Conservation (phyloP, 2,329 filamentous ascomycete species). For the Diplodia scrobiculata region DNA sequence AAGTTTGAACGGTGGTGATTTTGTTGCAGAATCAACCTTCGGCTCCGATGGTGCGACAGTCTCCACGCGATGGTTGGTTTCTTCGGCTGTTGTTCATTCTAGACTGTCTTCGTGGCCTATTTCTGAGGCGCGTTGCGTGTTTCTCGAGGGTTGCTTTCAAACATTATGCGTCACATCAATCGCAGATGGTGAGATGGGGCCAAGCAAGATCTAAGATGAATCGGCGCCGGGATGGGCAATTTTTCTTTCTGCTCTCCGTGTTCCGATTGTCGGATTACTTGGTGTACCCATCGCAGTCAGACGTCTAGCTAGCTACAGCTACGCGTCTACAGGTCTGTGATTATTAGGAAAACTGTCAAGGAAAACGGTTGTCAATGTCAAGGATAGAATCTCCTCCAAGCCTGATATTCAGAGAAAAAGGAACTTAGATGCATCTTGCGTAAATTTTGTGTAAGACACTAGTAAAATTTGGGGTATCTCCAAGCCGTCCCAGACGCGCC, state of each 20-base stretch:
- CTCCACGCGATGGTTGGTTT: no score
- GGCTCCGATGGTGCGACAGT: no score
- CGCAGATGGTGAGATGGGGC: neutral
- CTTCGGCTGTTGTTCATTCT: no score
- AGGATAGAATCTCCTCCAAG: constrained; percentile 13
- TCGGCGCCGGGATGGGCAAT: constrained; percentile 4
- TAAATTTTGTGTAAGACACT: constrained; percentile 23
- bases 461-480: constrained; percentile 27
- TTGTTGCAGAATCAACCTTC: neutral
- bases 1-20: neutral
- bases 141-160: neutral
- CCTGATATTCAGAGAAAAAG: neutral
- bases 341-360: constrained; percentile 3
- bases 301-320: neutral
- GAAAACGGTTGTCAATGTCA: constrained; percentile 16
- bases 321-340: neutral
- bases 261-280: constrained; percentile 1
- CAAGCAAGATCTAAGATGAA: constrained; percentile 1
- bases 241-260: neutral
- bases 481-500: constrained; percentile 28
- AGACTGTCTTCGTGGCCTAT: neutral
- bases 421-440: constrained; percentile 20
- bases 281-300: neutral
- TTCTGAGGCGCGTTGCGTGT: neutral
- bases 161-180: constrained; percentile 1